phyloP scores from a whole-genome alignment of 345 rosid species.

The Psidium guajava region DNA sequence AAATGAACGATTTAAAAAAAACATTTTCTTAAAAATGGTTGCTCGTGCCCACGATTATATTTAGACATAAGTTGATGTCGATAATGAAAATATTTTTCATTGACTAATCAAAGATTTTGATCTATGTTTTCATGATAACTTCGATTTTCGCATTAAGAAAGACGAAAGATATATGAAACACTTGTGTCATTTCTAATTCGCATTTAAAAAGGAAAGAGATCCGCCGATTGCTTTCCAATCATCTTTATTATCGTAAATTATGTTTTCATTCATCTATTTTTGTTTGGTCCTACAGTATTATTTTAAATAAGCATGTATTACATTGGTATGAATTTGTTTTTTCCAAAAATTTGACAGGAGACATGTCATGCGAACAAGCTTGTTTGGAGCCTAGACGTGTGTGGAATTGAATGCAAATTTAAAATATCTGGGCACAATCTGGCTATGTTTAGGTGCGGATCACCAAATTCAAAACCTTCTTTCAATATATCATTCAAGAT shows the following conservation, averaged over 20 bases:
- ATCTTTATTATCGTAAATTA: not conserved
- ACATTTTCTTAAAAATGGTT: not conserved
- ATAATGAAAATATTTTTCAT: not conserved
- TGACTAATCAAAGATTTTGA: not conserved
- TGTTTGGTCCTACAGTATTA: not conserved
- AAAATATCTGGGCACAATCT: not conserved
- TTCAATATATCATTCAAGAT: not conserved
- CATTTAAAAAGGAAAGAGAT: not conserved
- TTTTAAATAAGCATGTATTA: not conserved
- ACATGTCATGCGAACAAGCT: not conserved
- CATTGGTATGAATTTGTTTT: not conserved
- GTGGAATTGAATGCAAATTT: not conserved
- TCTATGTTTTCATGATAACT: not conserved
- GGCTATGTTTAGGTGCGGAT: not conserved
- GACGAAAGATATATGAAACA: not conserved
- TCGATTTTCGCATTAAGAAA: not conserved
- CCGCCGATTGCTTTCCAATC: not conserved
- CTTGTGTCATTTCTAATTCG: not conserved
- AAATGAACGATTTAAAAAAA: not conserved
- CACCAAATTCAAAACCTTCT: not conserved
- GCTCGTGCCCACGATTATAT: not conserved
- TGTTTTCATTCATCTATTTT: not conserved
- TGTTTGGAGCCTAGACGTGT: not conserved
- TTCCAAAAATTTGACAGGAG: not conserved
- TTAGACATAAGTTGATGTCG: not conserved